Conservation (phyloP, 108 stramenopile species). For the Schizochytrium sp. region DNA sequence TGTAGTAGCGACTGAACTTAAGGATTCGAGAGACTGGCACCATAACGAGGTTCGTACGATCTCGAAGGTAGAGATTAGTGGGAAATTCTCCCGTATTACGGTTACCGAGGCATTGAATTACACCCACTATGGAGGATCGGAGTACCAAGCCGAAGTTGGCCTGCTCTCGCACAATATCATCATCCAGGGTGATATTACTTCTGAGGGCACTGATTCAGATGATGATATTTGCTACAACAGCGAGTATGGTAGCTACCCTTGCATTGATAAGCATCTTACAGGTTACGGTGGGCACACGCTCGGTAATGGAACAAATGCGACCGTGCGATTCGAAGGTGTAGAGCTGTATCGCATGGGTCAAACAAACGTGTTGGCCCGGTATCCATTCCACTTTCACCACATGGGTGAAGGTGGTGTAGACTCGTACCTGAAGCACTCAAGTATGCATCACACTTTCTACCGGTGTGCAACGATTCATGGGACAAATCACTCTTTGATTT, state of each 20-base stretch:
- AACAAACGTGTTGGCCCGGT: slow-evolving; percentile 75
- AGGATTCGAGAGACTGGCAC: slow-evolving; percentile 68
- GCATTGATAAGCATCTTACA: slow-evolving; percentile 62
- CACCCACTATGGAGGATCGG: slow-evolving; percentile 67
- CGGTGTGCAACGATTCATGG: slow-evolving; percentile 77
- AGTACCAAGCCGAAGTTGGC: slow-evolving; percentile 77
- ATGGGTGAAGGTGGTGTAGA: slow-evolving; percentile 67
- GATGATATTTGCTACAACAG: background rate
- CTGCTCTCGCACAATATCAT: slow-evolving; percentile 73
- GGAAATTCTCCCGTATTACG: slow-evolving; percentile 64
- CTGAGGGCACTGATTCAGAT: slow-evolving; percentile 14
- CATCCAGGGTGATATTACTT: slow-evolving; percentile 69
- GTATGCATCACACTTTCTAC: slow-evolving; percentile 71
- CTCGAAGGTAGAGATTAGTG: slow-evolving; percentile 26
- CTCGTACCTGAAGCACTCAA: slow-evolving; percentile 72
- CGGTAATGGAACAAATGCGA: slow-evolving; percentile 61
- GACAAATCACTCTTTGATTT: slow-evolving; percentile 64
- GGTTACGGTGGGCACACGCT: slow-evolving; percentile 77
- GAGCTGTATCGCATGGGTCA: slow-evolving; percentile 76
- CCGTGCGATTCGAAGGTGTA: slow-evolving; percentile 70
- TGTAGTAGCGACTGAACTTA: slow-evolving; percentile 67
- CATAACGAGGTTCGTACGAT: slow-evolving; percentile 73
- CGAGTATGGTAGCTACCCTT: background rate
- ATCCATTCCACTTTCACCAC: slow-evolving; percentile 75
- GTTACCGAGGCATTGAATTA: slow-evolving; percentile 62